phyloP scores from a whole-genome alignment of 768 basidiomycete species.

The Psilocybe tampanensis region DNA sequence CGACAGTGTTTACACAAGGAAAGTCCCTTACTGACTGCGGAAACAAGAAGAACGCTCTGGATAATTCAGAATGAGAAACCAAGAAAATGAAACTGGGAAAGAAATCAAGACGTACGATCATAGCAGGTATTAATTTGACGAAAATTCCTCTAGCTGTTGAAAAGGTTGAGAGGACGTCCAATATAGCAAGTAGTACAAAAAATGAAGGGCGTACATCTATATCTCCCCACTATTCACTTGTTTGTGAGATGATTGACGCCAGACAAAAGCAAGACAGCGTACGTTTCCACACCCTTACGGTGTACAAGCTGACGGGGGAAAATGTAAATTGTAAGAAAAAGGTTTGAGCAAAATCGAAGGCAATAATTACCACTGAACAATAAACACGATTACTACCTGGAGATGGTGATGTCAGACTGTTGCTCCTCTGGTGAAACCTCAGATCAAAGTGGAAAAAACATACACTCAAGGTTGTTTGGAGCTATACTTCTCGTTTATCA shows the following conservation, averaged over 20 bases:
- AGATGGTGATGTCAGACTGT: too few species aligned
- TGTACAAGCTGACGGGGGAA: conserved; percentile 9
- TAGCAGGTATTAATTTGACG: too few species aligned
- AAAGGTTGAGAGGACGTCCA: too few species aligned
- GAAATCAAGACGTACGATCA: too few species aligned
- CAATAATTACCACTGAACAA: conserved; percentile 12
- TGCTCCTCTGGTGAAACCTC: background rate
- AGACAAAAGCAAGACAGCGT: background rate
- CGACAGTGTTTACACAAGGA: too few species aligned
- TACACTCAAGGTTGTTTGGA: conserved; percentile 15
- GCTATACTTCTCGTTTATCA: background rate
- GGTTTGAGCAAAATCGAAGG: background rate
- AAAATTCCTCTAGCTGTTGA: too few species aligned
- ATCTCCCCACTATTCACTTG: conserved; percentile 7
- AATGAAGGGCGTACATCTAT: background rate
- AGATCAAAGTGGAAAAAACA: background rate
- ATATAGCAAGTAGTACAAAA: background rate
- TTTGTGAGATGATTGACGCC: background rate
- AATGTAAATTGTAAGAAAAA: too few species aligned
- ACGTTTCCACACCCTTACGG: conserved; percentile 19
- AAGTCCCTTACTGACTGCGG: too few species aligned
- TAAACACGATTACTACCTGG: conserved; percentile 12
- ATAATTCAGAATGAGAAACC: too few species aligned
- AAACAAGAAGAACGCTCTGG: too few species aligned
- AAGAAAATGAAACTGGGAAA: too few species aligned